phyloP scores from a whole-genome alignment of 2,329 filamentous ascomycete species.

The Ophiostoma ulmi region DNA sequence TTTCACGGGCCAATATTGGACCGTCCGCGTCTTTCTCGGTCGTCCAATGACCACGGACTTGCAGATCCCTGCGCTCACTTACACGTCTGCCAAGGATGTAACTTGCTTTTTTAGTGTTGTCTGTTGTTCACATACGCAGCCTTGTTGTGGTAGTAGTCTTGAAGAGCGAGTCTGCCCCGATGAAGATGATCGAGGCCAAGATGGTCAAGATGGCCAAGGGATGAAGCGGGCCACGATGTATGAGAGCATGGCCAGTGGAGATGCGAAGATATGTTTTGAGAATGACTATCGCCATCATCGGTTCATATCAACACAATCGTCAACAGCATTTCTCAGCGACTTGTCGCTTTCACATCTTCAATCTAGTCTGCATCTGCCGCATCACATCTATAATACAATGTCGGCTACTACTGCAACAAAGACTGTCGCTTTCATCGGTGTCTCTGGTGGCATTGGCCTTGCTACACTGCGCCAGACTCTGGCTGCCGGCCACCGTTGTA shows the following conservation, averaged over 20 bases:
- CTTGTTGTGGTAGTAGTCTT: background rate
- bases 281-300: background rate
- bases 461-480: conserved; percentile 44
- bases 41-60: background rate
- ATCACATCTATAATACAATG: background rate
- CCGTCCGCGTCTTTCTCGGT: conserved; percentile 19
- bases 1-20: conserved; percentile 12
- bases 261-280: background rate
- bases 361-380: too few relatives aligned
- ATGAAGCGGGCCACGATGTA: background rate
- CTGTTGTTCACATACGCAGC: background rate
- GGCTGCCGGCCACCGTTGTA: conserved; percentile 42
- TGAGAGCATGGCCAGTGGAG: background rate
- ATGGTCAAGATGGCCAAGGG: background rate
- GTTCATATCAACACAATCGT: background rate
- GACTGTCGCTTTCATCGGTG: conserved; percentile 50
- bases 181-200: background rate
- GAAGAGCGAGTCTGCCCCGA: background rate
- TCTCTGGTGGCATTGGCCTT: conserved; percentile 47
- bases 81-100: background rate
- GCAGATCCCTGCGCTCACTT: background rate
- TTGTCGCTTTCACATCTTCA: too few relatives aligned
- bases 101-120: background rate
- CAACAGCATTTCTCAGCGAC: background rate
- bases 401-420: conserved; percentile 24